phyloP scores from a whole-genome alignment of 2,329 filamentous ascomycete genomes.

The Domatiomyces globalis region DNA sequence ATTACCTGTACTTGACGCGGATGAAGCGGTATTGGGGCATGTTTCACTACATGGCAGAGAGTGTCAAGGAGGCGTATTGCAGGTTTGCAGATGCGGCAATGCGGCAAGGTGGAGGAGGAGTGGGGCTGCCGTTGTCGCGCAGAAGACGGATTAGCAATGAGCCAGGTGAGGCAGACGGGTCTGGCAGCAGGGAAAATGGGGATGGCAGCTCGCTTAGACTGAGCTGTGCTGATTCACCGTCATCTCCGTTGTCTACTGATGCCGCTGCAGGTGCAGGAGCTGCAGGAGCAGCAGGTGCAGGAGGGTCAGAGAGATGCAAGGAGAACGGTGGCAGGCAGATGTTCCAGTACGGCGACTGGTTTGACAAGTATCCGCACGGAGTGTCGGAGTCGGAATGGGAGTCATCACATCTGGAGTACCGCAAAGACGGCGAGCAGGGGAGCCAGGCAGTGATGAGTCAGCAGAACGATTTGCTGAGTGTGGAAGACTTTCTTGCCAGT shows the following conservation, averaged over 20 bases:
- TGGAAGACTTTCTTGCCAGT: slow-evolving; percentile 84
- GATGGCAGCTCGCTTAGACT: neutral
- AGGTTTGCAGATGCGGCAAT: slow-evolving; percentile 64
- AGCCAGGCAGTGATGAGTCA: slow-evolving; percentile 83
- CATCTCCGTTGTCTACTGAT: neutral
- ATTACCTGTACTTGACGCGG: slow-evolving; percentile 77
- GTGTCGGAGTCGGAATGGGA: slow-evolving; percentile 74
- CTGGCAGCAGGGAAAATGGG: neutral
- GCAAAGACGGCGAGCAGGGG: slow-evolving; percentile 47
- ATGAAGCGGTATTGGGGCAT: slow-evolving; percentile 99
- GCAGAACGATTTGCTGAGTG: slow-evolving; percentile 78
- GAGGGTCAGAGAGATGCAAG: neutral
- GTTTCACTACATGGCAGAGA: slow-evolving; percentile 94
- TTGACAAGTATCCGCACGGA: slow-evolving; percentile 83
- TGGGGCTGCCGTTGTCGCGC: neutral
- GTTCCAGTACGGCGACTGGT: slow-evolving; percentile 97
- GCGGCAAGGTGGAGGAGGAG: neutral
- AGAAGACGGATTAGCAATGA: neutral
- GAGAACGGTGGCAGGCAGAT: slow-evolving; percentile 27
- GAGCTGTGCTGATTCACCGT: too few species aligned
- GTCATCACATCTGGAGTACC: slow-evolving; percentile 52
- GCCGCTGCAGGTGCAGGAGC: neutral
- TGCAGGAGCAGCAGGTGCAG: neutral
- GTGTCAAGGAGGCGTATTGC: slow-evolving; percentile 75
- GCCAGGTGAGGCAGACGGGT: neutral